Base-by-base conservation (phyloP, 176 grass and related monocot genomes). In the Rhynchospora breviuscula region DNA sequence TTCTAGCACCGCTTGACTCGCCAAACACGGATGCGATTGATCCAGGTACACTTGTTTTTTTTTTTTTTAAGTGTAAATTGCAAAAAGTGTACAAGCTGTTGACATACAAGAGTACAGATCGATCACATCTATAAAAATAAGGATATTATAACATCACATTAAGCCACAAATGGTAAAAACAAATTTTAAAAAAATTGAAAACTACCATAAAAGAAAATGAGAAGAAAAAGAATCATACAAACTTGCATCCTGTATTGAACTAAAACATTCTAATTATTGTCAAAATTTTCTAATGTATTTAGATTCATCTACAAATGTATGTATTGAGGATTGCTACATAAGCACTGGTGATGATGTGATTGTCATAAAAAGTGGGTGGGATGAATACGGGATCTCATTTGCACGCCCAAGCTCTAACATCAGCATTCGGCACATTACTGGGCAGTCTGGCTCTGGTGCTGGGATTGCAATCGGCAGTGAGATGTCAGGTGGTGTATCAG, bases 331-430 rank as follows among this genome's bases (percentile, higher is more conserved):
- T 85, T 98, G 95, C 59, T 94, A 98, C 85, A 88, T 95, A 43
- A 88, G 85, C 85, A 98, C 78, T 2, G 95, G 95, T 3, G 92
- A 84, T 6, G 95, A 98, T 84, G 59, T 89, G 26, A 91, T 94
- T 80, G 91, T 86, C 67, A 98, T 98, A 61, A 98, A 98, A 84
- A 98, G 95, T 60, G 95, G 95, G 3, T 98, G 95, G 91, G 95
- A 98, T 45, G 90, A 98, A 81, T 98, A 98, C 14, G 95, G 95
- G 23, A 98, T 98, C 78, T 91, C 95, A 51, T 94, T 93, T 79
- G 89, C 86, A 46, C 81, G 82, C 15, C 92, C 95, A 53, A 98
- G 95, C 82, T 79, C 87, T 59, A 98, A 98, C 85, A 94, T 98
- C 43, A 98, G 95, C 88, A 94, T 95, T 33, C 87, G 79, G 29